Percentiles rank a stretch among this genome's conserved stretches.
These are phyloP conservation scores for Sporothrix globosa DNA, from an alignment of 2,329 filamentous ascomycete species.

Conservation along the genomic window DNA sequence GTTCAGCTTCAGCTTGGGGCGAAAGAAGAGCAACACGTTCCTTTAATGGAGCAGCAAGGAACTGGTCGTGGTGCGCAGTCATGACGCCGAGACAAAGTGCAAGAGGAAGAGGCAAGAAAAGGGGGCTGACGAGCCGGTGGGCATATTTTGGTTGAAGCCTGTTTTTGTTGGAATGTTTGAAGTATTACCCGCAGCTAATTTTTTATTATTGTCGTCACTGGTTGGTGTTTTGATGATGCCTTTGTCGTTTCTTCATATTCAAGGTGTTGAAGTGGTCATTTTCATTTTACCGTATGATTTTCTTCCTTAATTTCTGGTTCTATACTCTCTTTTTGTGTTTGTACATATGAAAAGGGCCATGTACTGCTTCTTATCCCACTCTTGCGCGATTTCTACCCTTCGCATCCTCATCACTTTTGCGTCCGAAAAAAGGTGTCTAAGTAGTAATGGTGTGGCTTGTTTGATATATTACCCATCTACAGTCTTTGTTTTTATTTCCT, in stretches of 20 bases:
- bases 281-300: neutral
- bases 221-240: too few species aligned
- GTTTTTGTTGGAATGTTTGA: neutral
- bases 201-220: neutral
- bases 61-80: neutral
- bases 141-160: neutral
- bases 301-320: neutral
- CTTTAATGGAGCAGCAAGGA: constrained; percentile 1
- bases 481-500: neutral
- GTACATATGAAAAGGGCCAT: constrained; percentile 21
- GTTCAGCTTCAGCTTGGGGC: constrained; percentile 67
- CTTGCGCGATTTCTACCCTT: neutral
- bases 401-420: neutral
- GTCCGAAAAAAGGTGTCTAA: constrained; percentile 6
- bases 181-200: neutral
- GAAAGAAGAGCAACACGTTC: constrained; percentile 66
- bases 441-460: neutral
- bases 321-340: constrained; percentile 10
- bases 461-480: neutral
- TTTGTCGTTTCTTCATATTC: neutral
- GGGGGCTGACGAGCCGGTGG: neutral
- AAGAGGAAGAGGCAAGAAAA: constrained; percentile 1
- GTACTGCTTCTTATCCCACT: constrained; percentile 20
- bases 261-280: neutral
- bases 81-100: neutral